Evolutionary conservation across 1,284 basidiomycete genomes (phyloP).

Genomic region (Ustanciosporium gigantosporum): DNA sequence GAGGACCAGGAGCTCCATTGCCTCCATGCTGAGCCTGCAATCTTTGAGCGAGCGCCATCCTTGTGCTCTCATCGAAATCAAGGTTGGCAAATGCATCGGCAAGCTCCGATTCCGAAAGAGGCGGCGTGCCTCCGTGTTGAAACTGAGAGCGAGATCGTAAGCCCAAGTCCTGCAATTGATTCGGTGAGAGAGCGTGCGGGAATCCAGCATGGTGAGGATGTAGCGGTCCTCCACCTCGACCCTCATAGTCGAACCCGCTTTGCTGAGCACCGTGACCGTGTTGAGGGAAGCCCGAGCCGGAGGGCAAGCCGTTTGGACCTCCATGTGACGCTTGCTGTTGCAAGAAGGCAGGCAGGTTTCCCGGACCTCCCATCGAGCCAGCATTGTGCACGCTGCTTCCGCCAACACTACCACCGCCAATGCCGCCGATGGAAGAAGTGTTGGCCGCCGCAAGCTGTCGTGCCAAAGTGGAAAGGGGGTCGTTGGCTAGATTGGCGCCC

Average conservation of each 20-base stretch:
- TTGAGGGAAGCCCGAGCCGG: too few relatives aligned
- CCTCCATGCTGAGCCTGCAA: slow-evolving; percentile 4
- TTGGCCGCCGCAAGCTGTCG: slow-evolving; percentile 42
- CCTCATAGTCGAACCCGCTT: slow-evolving; percentile 15
- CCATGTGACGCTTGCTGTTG: slow-evolving; percentile 7
- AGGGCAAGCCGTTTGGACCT: not conserved
- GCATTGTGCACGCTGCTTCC: too few relatives aligned
- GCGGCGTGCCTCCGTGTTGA: not conserved
- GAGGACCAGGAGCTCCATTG: not conserved
- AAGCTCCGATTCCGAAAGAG: slow-evolving; percentile 21
- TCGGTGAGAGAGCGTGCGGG: not conserved
- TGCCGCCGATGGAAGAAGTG: slow-evolving; percentile 1
- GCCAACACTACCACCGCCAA: not conserved
- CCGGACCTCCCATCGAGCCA: slow-evolving; percentile 13
- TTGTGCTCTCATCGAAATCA: slow-evolving; percentile 23
- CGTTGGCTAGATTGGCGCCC: slow-evolving; percentile 13
- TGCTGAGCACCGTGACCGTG: not conserved
- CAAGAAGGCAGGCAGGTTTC: slow-evolving; percentile 19
- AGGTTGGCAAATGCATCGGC: slow-evolving; percentile 24
- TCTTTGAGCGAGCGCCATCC: slow-evolving; percentile 10
- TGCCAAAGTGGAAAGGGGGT: slow-evolving; percentile 34
- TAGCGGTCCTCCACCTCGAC: not conserved
- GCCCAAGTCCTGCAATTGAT: not conserved
- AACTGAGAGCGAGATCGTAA: not conserved
- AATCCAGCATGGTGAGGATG: not conserved